Conservation (phyloP, 225 moss, liverwort and hornwort genomes). For the Ulota crispa region DNA sequence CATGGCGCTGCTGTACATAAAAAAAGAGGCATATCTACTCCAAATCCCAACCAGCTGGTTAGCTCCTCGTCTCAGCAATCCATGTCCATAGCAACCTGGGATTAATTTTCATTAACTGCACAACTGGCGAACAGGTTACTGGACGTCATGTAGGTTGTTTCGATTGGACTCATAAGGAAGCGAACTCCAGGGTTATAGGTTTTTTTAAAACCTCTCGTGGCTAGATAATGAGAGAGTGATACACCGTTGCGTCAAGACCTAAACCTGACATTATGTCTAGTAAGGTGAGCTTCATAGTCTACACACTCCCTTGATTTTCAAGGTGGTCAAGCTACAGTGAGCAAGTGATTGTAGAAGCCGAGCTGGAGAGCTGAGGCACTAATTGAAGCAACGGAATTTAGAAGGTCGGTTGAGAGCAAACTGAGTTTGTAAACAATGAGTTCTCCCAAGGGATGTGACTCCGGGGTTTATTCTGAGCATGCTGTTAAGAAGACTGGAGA, state of each 20-base stretch:
- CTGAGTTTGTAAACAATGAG: neutral
- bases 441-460: neutral
- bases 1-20: slow-evolving; percentile 16
- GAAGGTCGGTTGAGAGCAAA: neutral
- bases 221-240: neutral
- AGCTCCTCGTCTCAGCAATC: neutral
- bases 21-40: neutral
- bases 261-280: neutral
- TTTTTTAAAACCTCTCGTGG: neutral
- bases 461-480: neutral
- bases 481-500: neutral
- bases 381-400: neutral
- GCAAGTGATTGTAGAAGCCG: neutral
- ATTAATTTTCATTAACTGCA: neutral
- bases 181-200: neutral
- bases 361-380: neutral
- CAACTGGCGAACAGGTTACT: neutral
- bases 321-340: neutral
- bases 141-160: neutral
- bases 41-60: neutral
- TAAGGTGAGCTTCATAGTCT: neutral
- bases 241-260: neutral
- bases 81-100: neutral
- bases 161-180: neutral
- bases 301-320: neutral